A percentile compares a stretch with the other conserved stretches of the same genome.
Conservation (phyloP, 78 protist genomes). For the Pigoraptor vietnamica region DNA sequence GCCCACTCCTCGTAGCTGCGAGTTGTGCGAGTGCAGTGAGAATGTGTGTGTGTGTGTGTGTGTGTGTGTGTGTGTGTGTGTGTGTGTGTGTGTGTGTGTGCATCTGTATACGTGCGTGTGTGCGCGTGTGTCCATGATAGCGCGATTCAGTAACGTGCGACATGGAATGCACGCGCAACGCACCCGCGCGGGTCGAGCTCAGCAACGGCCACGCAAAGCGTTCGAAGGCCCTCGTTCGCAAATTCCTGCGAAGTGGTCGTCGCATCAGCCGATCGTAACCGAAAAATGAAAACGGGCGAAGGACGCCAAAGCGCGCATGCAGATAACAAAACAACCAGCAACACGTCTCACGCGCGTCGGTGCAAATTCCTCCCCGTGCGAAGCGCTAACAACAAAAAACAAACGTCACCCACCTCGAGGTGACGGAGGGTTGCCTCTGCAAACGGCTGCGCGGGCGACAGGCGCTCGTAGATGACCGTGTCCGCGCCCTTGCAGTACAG, state of each 20-base stretch:
- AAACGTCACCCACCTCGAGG: not conserved
- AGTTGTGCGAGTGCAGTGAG: not conserved
- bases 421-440: not conserved
- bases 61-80: not conserved
- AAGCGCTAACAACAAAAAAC: not conserved
- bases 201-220: conserved; percentile 58
- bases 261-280: not conserved
- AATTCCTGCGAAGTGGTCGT: conserved; percentile 22
- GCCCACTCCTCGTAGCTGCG: conserved; percentile 28
- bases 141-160: no score
- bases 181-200: conserved; percentile 35
- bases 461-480: conserved; percentile 29
- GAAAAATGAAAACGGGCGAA: no score
- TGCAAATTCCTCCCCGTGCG: no score
- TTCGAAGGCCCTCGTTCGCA: conserved; percentile 69
- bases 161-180: not conserved
- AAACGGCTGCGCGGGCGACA: not conserved
- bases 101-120: no score
- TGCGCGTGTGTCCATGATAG: no score
- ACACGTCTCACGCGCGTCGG: no score
- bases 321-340: no score
- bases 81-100: no score
- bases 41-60: no score
- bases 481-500: conserved; percentile 87
- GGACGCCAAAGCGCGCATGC: no score